Evolutionary conservation across 1,284 basidiomycete genomes (phyloP).

Genomic region (Microbotryum silenes-acaulis): DNA sequence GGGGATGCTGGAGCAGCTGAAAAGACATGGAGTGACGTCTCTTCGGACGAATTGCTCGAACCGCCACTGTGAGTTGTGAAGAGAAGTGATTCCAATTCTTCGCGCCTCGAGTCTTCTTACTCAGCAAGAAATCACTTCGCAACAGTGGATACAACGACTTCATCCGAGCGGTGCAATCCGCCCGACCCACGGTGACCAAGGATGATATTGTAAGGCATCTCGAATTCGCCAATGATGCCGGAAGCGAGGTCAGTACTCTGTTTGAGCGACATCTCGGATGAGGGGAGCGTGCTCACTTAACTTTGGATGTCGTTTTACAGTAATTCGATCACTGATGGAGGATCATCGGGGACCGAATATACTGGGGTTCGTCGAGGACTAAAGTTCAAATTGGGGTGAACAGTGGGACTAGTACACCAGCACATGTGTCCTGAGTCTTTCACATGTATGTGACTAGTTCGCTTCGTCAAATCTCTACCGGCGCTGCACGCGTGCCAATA

Average conservation of each 20-base stretch:
- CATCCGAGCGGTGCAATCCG: conserved; percentile 68
- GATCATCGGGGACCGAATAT: not conserved
- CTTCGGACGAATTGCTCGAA: conserved; percentile 81
- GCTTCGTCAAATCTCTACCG: too few species aligned
- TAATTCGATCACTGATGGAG: too few species aligned
- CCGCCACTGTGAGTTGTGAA: conserved; percentile 56
- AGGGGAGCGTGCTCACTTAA: too few species aligned
- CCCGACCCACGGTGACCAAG: conserved; percentile 80
- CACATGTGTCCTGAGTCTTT: too few species aligned
- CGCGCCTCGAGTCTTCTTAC: not conserved
- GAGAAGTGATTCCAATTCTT: too few species aligned
- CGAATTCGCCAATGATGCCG: conserved; percentile 77
- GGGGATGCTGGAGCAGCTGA: conserved; percentile 80
- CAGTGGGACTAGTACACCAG: too few species aligned
- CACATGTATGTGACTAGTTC: too few species aligned
- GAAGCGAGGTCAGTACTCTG: conserved; percentile 31
- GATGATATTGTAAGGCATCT: conserved; percentile 86
- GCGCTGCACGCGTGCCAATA: too few species aligned
- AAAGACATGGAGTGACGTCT: conserved; percentile 87
- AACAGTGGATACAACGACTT: conserved; percentile 58
- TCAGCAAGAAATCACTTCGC: not conserved
- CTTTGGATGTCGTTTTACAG: not conserved
- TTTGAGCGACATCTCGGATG: too few species aligned
- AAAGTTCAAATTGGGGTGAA: too few species aligned
- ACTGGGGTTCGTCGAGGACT: not conserved